Evolutionary conservation across 2,329 filamentous ascomycete species (phyloP).

Genomic region (Coniochaeta prunicola): DNA sequence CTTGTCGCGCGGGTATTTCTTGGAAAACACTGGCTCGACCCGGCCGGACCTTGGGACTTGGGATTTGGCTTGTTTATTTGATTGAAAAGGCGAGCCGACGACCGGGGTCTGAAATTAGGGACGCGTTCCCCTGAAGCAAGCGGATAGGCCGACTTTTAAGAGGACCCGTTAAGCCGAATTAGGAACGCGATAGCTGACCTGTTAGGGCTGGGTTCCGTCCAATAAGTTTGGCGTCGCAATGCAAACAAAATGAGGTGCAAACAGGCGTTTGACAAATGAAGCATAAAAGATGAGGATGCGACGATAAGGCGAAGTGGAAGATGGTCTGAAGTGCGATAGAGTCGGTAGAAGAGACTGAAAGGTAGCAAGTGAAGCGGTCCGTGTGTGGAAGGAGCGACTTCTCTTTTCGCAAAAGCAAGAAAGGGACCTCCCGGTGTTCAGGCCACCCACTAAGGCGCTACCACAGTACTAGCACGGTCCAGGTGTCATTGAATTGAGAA

Average conservation of each 20-base stretch:
- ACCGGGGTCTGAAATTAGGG: conserved; percentile 25
- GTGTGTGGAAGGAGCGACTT: neutral
- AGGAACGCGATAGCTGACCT: neutral
- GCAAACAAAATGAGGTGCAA: neutral
- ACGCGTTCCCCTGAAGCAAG: conserved; percentile 20
- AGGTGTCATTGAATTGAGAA: neutral
- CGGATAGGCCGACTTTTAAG: conserved; percentile 2
- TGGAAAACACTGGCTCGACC: neutral
- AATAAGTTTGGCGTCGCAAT: neutral
- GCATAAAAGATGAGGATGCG: neutral
- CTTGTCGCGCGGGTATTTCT: conserved; percentile 11
- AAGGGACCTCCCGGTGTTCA: neutral
- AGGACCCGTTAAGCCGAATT: neutral
- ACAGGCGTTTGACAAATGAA: neutral
- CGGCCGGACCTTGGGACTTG: conserved; percentile 6
- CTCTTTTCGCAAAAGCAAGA: neutral
- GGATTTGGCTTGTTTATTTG: conserved; percentile 24
- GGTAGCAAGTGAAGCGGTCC: neutral
- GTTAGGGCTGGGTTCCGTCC: neutral
- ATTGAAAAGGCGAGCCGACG: conserved; percentile 20
- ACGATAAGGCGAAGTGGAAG: neutral
- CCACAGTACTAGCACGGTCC: neutral
- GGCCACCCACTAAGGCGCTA: conserved; percentile 1
- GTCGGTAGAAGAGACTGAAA: neutral
- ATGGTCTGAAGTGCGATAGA: neutral